Evolutionary conservation across 257 asterid species (phyloP).

Genomic region (Misopates orontium): DNA sequence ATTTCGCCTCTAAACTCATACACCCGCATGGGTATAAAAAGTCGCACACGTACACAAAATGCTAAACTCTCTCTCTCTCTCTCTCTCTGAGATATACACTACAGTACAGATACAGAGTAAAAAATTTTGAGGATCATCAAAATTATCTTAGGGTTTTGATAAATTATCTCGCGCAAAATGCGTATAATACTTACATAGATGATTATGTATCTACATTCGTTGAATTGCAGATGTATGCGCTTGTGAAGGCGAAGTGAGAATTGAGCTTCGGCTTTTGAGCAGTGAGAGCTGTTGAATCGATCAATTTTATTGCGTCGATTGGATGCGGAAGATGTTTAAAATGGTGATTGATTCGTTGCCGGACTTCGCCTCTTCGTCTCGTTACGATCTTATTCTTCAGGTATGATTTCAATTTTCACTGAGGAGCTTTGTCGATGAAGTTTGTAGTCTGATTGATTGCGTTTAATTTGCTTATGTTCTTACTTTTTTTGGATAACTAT

Average conservation of each 20-base stretch:
- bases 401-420: conserved; percentile 28
- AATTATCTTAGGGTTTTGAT: conserved; percentile 41
- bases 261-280: conserved; percentile 63
- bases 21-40: conserved; percentile 9
- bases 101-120: not conserved
- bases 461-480: conserved; percentile 4
- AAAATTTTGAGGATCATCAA: conserved; percentile 32
- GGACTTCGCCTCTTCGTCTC: conserved; percentile 33
- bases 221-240: conserved; percentile 18
- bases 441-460: not conserved
- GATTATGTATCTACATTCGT: conserved; percentile 7
- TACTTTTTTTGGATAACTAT: too few relatives aligned
- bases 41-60: too few relatives aligned
- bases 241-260: conserved; percentile 29
- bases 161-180: conserved; percentile 23
- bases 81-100: too few relatives aligned
- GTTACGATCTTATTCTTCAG: conserved; percentile 55
- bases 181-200: too few relatives aligned
- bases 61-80: too few relatives aligned
- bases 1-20: conserved; percentile 13
- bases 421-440: conserved; percentile 15
- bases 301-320: conserved; percentile 50
- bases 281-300: conserved; percentile 46
- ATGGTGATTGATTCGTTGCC: conserved; percentile 74
- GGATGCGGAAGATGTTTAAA: conserved; percentile 51